These are phyloP conservation scores for Coemansia javaensis DNA, from an alignment of 192 early-diverging fungal species.

Conservation along the genomic window DNA sequence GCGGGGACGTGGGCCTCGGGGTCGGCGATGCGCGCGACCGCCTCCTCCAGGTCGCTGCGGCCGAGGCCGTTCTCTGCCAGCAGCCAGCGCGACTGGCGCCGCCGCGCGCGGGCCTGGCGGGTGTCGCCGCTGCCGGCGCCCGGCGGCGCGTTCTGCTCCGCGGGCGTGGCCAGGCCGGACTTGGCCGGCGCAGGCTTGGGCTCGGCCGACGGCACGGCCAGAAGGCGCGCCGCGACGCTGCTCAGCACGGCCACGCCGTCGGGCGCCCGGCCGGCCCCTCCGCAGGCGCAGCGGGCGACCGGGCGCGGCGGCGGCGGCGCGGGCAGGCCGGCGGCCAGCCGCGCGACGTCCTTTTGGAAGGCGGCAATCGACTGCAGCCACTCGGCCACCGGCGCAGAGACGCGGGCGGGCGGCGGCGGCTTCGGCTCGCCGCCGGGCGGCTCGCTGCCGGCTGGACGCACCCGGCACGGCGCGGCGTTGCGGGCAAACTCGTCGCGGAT, in stretches of 20 bases:
- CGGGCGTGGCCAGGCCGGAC: no score
- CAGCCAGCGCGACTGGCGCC: no score
- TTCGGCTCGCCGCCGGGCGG: not conserved
- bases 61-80: slow-evolving; percentile 5
- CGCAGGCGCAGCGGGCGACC: not conserved
- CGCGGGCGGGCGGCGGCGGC: not conserved
- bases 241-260: slow-evolving; percentile 12
- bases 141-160: not conserved
- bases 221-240: slow-evolving; percentile 13
- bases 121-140: not conserved
- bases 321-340: slow-evolving; percentile 17
- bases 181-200: no score
- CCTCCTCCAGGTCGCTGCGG: slow-evolving; percentile 5
- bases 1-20: not conserved
- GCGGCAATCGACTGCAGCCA: slow-evolving; percentile 40
- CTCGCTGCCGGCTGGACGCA: not conserved
- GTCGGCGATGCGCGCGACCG: slow-evolving; percentile 1
- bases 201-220: no score
- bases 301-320: not conserved
- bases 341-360: slow-evolving; percentile 42
- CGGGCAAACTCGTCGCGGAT: slow-evolving; percentile 26
- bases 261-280: not conserved
- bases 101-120: not conserved
- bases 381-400: slow-evolving; percentile 10
- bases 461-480: slow-evolving; percentile 3